Base-by-base conservation (phyloP, 2,329 filamentous ascomycete genomes). In the Huntiella bhutanensis region DNA sequence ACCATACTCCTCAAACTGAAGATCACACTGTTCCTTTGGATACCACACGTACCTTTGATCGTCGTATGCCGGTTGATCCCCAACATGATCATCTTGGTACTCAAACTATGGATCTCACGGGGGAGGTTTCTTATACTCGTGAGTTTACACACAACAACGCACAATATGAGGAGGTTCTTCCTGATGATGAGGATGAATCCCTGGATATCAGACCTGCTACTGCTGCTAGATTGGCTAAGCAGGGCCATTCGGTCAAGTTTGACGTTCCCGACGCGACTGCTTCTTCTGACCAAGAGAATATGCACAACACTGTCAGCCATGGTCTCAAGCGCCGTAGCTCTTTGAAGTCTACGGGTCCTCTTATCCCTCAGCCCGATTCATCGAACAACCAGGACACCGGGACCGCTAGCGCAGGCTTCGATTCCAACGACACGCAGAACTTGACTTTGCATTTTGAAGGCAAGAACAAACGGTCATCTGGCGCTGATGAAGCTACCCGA, bases 21-120 rank as follows among this genome's bases (percentile, higher is more conserved):
- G 60, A 64, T 49, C 56, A 55, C 47, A 60, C 57, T 3, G 56
- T 57, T 41, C 58, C 56, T 2, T 55, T 55, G 42, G 58, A 62
- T 5, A 63, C 64, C 48, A 60, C 64, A 46, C 56, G 55, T 48
- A 62, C 58, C 2, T 56, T 59, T 45, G 60, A 56, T 3, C 57
- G 56, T 44, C 55, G 60, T 4, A 43, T 57, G 50, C 53, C 55
- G 6, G 46, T 34, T 17, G 43, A 16, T 33, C 36, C 41, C n/a
- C 70, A 5, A 70, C 70, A 2, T 73, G 72, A 1, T 78, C 82
- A 15, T 70, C 69, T 1, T 81, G 82, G 13, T 76, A 74, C 61
- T 95, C 91, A 87, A 87, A 96, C 88, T 88, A 96, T 44, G 88
- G 77, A 58, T 86, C 94, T 2, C 86, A 76, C 2, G 86, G 80